Conservation (phyloP, 306 rosid genomes). For the Acacia crassicarpa region DNA sequence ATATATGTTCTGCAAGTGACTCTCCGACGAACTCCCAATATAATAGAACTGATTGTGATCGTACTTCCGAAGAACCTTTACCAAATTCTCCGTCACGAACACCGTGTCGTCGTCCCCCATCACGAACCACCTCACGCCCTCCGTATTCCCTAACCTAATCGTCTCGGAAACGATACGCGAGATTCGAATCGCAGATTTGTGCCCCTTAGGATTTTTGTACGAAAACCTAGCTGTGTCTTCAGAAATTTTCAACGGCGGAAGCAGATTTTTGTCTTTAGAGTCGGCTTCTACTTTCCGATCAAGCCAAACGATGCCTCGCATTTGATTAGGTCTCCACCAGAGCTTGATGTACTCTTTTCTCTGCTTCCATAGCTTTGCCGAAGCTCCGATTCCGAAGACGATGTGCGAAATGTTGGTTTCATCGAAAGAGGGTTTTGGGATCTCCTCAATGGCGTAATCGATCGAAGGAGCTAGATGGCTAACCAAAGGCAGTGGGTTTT, state of each 20-base stretch:
- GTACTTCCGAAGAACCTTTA: conserved; percentile 54
- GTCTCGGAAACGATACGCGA: conserved; percentile 47
- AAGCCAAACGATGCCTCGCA: conserved; percentile 69
- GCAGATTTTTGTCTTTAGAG: neutral
- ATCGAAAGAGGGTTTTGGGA: neutral
- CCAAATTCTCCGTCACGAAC: conserved; percentile 60
- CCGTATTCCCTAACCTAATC: conserved; percentile 18
- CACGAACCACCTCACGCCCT: conserved; percentile 48
- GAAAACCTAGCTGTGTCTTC: conserved; percentile 50
- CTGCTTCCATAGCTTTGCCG: conserved; percentile 63
- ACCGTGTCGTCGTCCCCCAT: conserved; percentile 74
- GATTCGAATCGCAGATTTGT: conserved; percentile 62
- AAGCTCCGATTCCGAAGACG: conserved; percentile 76
- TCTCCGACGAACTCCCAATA: conserved; percentile 65
- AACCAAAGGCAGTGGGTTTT: neutral
- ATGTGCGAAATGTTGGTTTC: conserved; percentile 64
- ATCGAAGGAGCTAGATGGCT: conserved; percentile 6
- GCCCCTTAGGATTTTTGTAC: conserved; percentile 53
- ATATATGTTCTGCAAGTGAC: conserved; percentile 61
- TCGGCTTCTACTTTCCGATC: conserved; percentile 46
- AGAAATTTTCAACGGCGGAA: conserved; percentile 57
- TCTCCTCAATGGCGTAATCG: neutral
- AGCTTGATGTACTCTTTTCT: conserved; percentile 71
- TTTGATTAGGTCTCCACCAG: conserved; percentile 65
- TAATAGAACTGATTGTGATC: conserved; percentile 60